Base-by-base conservation (phyloP, 345 rosid species). In the Pelargonium nanum region DNA sequence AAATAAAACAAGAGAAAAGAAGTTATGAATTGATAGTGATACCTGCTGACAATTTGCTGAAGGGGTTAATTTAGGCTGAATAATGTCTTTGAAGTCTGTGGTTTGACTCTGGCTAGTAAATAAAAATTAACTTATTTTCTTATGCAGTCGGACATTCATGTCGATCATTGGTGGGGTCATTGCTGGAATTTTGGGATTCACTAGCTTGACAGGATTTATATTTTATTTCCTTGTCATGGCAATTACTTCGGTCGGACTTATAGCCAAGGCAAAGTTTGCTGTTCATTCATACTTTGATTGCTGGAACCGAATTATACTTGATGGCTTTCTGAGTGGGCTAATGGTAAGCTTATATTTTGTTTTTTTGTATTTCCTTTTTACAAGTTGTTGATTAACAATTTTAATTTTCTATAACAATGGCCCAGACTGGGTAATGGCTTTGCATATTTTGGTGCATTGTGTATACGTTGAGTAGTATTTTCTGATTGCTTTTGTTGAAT, bases 141-240 rank as follows among this genome's bases (percentile, higher is more conserved):
- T 60, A 22, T 85, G 87, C 81, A 93, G 97, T 76, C 97, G 94
- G 53, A 93, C 97, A 12, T 93, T 93, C 69, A 73, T 93, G 78
- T 93, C 97, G 17, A 85, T 93, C 70, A 83, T 84, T 0, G 96
- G 88, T 55, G 97, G 99, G 32, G 94, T 84, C 59, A 72, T 84
- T 71, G 96, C 97, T 25, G 99, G 99, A 73, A 87, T 93, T 28
- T 66, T 80, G 57, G 99, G 99, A 50, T 84, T 87, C 73, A 93
- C 88, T 2, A 85, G 99, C 59, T 77, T 89, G 67, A 64, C 75
- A 26, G 99, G 99, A 62, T 89, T 93, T 50, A 54, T 93, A 60
- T 58, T 93, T 50, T 89, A 89, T 76, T 89, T 93, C 63, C 77
- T 85, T 22, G 73, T 87, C 65, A 93, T 93, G 99, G 74, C 87